These are phyloP conservation scores for Hanseniaspora jakobsenii DNA, from an alignment of 805 yeast species.

Conservation along the genomic window DNA sequence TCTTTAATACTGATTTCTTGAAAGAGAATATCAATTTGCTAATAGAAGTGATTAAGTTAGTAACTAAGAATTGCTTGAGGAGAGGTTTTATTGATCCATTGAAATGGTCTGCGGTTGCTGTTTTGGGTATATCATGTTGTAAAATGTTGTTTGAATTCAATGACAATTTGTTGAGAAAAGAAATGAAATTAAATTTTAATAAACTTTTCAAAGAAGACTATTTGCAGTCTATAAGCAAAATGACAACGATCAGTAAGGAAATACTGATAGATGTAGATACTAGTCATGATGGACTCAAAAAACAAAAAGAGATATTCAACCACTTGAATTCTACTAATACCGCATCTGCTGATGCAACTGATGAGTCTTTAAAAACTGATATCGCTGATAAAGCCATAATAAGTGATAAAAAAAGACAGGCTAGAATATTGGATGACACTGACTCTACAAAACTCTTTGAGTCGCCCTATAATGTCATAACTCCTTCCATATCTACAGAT, in stretches of 20 bases:
- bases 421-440: too few relatives aligned
- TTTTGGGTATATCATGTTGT: neutral
- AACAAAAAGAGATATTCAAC: too few relatives aligned
- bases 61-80: neutral
- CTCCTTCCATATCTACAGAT: too few relatives aligned
- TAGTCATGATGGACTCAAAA: neutral
- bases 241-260: conserved; percentile 1
- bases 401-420: too few relatives aligned
- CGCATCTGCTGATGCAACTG: too few relatives aligned
- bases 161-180: neutral
- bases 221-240: neutral
- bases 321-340: too few relatives aligned
- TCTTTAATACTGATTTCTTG: conserved; percentile 6
- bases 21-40: conserved; percentile 1
- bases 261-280: neutral
- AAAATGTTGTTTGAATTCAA: conserved; percentile 3
- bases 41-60: conserved; percentile 2
- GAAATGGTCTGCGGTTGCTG: conserved; percentile 9
- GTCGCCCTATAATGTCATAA: too few relatives aligned
- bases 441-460: too few relatives aligned
- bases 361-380: too few relatives aligned
- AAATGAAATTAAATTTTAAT: neutral
- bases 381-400: too few relatives aligned
- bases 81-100: conserved; percentile 13
- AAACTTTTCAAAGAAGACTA: conserved; percentile 1